Percentiles rank a stretch among this genome's conserved stretches.
Conservation (phyloP, 2,329 filamentous ascomycete genomes). For the Ophiostoma sp. region DNA sequence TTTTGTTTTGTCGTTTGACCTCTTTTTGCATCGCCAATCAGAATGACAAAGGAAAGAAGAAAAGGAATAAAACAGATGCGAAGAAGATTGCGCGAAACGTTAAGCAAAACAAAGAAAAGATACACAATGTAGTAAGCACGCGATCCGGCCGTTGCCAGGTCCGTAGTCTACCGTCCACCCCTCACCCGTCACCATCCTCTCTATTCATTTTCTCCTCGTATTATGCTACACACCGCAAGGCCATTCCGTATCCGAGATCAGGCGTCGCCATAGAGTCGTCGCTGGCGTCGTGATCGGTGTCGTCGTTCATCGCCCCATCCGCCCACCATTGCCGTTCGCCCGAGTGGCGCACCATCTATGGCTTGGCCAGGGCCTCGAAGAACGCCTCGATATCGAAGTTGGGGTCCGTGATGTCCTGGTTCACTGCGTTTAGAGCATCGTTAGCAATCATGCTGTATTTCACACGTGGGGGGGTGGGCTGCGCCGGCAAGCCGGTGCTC, state of each 20-base stretch:
- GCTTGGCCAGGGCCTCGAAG: constrained; percentile 57
- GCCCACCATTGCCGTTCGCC: constrained; percentile 15
- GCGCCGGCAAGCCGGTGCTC: constrained; percentile 2
- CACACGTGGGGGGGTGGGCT: background rate
- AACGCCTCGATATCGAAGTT: constrained; percentile 92
- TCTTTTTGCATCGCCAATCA: constrained; percentile 8
- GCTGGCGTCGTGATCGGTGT: constrained; percentile 4
- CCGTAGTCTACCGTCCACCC: constrained; percentile 2
- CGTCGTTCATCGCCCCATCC: constrained; percentile 1
- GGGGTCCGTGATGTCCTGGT: constrained; percentile 65
- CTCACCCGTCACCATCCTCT: background rate
- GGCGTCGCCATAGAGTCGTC: background rate
- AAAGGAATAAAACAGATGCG: constrained; percentile 11
- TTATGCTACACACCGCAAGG: constrained; percentile 17
- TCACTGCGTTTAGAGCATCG: constrained; percentile 28
- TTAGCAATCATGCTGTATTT: constrained; percentile 8
- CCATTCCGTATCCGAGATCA: constrained; percentile 16
- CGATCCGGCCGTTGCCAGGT: background rate
- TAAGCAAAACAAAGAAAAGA: constrained; percentile 13
- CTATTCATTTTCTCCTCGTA: constrained; percentile 7
- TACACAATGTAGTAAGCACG: constrained; percentile 12
- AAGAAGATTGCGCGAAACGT: background rate
- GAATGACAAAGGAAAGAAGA: constrained; percentile 12
- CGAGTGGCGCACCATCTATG: constrained; percentile 34
- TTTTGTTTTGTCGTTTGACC: constrained; percentile 10